Conservation (phyloP, 108 stramenopile species). For the Nitzschia sp. region DNA sequence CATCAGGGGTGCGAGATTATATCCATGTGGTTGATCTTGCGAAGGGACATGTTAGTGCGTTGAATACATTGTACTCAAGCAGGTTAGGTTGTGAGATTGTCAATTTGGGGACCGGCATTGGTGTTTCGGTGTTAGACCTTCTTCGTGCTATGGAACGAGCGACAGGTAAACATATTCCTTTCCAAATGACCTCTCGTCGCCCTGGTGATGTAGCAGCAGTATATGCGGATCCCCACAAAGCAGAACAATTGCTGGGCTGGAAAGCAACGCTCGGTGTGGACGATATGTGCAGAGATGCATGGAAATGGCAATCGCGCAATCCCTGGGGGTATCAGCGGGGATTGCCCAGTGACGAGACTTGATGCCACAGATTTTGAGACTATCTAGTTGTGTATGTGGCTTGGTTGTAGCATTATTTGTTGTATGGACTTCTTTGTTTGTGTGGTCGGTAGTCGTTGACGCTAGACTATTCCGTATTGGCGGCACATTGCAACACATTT, state of each 20-base stretch:
- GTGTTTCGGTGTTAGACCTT: constrained; percentile 92
- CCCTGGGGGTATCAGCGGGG: constrained; percentile 80
- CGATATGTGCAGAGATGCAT: constrained; percentile 96
- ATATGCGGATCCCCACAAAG: constrained; percentile 89
- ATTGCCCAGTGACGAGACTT: too few relatives aligned
- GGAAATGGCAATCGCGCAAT: constrained; percentile 97
- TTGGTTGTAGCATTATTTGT: too few relatives aligned
- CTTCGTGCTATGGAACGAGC: constrained; percentile 92
- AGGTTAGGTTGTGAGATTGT: constrained; percentile 81
- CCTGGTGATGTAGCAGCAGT: constrained; percentile 92
- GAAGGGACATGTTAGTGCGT: constrained; percentile 91
- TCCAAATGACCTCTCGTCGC: constrained; percentile 83
- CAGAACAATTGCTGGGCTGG: constrained; percentile 86
- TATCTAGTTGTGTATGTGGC: too few relatives aligned
- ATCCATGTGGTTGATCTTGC: constrained; percentile 99
- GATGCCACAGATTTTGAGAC: too few relatives aligned
- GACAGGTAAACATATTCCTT: constrained; percentile 84
- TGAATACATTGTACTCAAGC: constrained; percentile 78
- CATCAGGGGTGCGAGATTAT: constrained; percentile 91
- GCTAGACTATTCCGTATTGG: too few relatives aligned
- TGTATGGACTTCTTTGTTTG: too few relatives aligned
- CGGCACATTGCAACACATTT: too few relatives aligned
- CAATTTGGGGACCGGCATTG: constrained; percentile 96
- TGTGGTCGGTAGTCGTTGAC: too few relatives aligned
- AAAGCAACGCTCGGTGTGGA: constrained; percentile 81